Base-by-base conservation (phyloP, 805 yeast genomes). In the Saccharomycopsis lassenensis region DNA sequence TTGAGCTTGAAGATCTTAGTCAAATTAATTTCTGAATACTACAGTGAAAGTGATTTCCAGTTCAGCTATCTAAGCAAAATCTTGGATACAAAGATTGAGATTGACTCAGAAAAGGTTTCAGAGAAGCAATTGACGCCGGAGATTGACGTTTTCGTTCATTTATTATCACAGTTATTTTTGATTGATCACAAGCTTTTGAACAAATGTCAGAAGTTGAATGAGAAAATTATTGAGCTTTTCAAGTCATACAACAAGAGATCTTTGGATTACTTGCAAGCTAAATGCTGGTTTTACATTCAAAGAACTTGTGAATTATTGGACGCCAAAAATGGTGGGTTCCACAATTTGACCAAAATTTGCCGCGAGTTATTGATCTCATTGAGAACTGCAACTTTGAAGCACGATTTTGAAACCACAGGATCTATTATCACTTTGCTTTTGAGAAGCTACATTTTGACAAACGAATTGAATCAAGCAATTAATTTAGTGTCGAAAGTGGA, bases 401-500 rank as follows among this genome's bases (percentile, higher is more conserved):
- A 89, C 52, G 96, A 91, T 55, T 69, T 71, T 39, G 98, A 91
- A 59, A 85, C 95, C 1, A 81, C 81, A 40, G 95, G 95, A 4
- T 74, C 84, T 46, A 64, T 87, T 37, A 79, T 85, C 38, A 85
- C 94, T n/a, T 65, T 86, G 46, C 67, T 89, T 45, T 64, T 91
- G 53, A 78, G 97, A 59, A 76, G 76, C 54, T 87, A 81, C 52
- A 62, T 87, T 46, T 59, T 75, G 33, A 62, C 76, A 12, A 87
- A 89, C 56, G 94, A 86, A 49, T 74, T 87, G 34, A 73, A 76
- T 44, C 86, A 81, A 55, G 97, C 97, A 1, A 75, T 82, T 32
- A 89, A 85, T 56, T 74, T 91, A 52, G 82, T 89, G 24, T 83
- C 82, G 48, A 91, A 91, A 58, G 72, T 86, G 18, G 83, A 79